These are phyloP conservation scores for Aureobasidium sp. DNA, from an alignment of 2,329 filamentous ascomycete species.

Conservation along the genomic window DNA sequence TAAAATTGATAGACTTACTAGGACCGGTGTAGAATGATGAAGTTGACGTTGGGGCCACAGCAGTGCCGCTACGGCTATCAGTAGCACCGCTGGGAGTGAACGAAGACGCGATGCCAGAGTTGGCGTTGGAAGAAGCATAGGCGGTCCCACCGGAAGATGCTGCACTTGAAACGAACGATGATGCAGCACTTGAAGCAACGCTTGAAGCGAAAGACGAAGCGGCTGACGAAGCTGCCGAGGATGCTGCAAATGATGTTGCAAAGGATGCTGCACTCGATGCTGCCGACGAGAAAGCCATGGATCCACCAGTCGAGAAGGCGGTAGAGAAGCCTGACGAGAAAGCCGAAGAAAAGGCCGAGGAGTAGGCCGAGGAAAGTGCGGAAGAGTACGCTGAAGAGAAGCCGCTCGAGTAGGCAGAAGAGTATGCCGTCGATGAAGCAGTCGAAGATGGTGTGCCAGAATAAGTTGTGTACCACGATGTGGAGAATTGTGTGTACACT, in stretches of 20 bases:
- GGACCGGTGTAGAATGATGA: constrained; percentile 16
- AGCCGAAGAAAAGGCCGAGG: constrained; percentile 4
- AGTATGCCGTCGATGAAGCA: neutral
- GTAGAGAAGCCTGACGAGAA: constrained; percentile 11
- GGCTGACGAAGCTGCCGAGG: constrained; percentile 13
- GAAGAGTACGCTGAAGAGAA: neutral
- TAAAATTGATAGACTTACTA: constrained; percentile 8
- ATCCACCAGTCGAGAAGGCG: constrained; percentile 32
- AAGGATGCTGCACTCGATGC: constrained; percentile 5
- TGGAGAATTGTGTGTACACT: neutral
- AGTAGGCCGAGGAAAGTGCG: constrained; percentile 16
- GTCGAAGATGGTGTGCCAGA: constrained; percentile 14
- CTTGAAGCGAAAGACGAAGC: constrained; percentile 20
- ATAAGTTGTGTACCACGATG: constrained; percentile 8
- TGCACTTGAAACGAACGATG: constrained; percentile 21
- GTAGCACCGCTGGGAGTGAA: neutral
- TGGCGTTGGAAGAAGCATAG: constrained; percentile 13
- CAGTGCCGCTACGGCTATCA: neutral
- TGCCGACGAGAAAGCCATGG: constrained; percentile 15
- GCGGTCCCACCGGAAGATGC: constrained; percentile 21
- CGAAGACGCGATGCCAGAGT: constrained; percentile 25
- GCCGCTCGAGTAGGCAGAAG: constrained; percentile 5
- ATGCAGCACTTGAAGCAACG: constrained; percentile 17
- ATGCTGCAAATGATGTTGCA: constrained; percentile 15
- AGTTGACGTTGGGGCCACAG: neutral